Evolutionary conservation across 148 eudicot genomes (phyloP).

Genomic region (Amaranthus cruentus): DNA sequence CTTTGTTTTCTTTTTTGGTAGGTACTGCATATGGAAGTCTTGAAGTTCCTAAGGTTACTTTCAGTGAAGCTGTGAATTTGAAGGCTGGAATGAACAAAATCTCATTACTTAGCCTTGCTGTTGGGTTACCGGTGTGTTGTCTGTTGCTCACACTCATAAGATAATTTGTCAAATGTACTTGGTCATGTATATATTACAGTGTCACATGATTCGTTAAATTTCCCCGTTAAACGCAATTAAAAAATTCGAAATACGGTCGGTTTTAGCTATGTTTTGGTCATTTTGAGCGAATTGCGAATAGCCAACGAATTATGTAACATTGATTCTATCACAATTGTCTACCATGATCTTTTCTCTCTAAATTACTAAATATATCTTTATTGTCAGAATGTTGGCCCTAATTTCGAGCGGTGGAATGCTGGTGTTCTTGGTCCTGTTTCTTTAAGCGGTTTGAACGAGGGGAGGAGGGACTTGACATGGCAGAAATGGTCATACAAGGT

Average conservation of each 20-base stretch:
- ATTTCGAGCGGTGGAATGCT: slow-evolving; percentile 72
- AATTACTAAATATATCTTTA: too few relatives aligned
- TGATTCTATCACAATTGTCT: background rate
- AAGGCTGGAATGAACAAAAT: slow-evolving; percentile 84
- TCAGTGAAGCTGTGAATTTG: slow-evolving; percentile 63
- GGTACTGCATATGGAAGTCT: slow-evolving; percentile 87
- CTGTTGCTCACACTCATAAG: slow-evolving; percentile 3
- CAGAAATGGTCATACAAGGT: slow-evolving; percentile 93
- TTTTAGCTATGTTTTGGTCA: too few relatives aligned
- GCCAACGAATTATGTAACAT: background rate
- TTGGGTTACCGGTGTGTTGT: slow-evolving; percentile 86
- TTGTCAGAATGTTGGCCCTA: slow-evolving; percentile 66
- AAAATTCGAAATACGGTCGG: too few relatives aligned
- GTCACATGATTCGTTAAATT: too few relatives aligned
- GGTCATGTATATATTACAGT: background rate
- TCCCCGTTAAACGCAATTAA: too few relatives aligned
- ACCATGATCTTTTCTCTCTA: background rate
- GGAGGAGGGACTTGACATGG: slow-evolving; percentile 78
- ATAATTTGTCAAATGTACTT: background rate
- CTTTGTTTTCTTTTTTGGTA: slow-evolving; percentile 24
- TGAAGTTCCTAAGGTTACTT: slow-evolving; percentile 64
- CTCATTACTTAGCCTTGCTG: slow-evolving; percentile 80
- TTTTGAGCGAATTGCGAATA: too few relatives aligned
- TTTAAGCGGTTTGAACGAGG: slow-evolving; percentile 61
- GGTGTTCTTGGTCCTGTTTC: slow-evolving; percentile 84